Base-by-base conservation (phyloP, 257 asterid species). In the Ehretia macrophylla region DNA sequence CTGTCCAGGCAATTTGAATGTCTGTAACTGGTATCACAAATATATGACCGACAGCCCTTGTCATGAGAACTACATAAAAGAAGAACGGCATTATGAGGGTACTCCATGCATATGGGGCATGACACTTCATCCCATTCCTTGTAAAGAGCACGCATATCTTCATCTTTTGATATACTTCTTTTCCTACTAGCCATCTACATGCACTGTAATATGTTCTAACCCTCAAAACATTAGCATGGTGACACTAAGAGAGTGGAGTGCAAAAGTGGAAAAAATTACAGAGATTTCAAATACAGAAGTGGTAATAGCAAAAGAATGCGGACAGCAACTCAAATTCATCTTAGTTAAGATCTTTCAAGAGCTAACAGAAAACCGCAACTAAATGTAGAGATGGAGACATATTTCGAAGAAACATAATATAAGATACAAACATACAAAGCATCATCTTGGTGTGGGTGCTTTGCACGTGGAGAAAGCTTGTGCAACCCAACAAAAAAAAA, bases 41-140 rank as follows among this genome's bases (percentile, higher is more conserved):
- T 79, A 76, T 84, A 92, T 8, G 97, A 81, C 35, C 81, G 90
- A 59, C 99, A 92, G 46, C 99, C 95, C 68, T 84, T 86, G 49
- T 83, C 88, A 62, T 92, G 81, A 58, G 96, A 89, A 68, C 81
- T 81, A 85, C 99, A 92, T 68, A 88, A 65, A 72, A 92, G 90
- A 70, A 88, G 95, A 64, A 88, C 97, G 48, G 97, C 95, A 71
- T 79, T 79, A 74, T 79, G 85, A 19, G 85, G 85, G 56, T 75
- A 92, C 64, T 91, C 98, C 98, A 91, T 84, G 79, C 95, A 86
- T 78, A 92, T 81, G 62, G 99, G 81, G 69, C 99, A 88, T 53
- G 85, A 84, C 52, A 86, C 95, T 59, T 86, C 99, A 49, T 92
- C 99, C 95, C 81, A 88, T 79, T 91, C 98, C 77, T 84, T 88